Conservation (phyloP, 257 asterid genomes). For the Capsicum pubescens region DNA sequence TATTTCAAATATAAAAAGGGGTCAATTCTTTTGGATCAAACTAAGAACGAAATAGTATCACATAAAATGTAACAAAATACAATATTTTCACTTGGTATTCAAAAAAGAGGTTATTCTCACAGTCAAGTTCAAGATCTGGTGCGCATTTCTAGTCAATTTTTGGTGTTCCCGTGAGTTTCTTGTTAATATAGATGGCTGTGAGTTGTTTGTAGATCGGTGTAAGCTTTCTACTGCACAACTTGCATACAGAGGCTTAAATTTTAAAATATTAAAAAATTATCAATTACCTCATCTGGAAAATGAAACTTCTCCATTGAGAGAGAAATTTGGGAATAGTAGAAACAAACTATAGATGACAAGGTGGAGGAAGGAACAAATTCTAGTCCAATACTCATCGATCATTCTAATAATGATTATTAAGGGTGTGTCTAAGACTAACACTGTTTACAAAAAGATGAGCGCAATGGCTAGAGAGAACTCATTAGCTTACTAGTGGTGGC, state of each 20-base stretch:
- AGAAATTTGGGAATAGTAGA: background rate
- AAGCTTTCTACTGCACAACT: background rate
- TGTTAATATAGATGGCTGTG: background rate
- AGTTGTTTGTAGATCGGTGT: background rate
- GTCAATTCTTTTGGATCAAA: no score
- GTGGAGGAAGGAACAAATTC: background rate
- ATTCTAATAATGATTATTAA: background rate
- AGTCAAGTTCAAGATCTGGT: no score
- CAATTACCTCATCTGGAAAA: background rate
- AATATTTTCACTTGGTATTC: no score
- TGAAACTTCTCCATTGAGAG: background rate
- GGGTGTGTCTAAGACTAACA: background rate
- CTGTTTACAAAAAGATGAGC: background rate
- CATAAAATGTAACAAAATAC: no score
- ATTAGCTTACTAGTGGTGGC: no score
- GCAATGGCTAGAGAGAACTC: background rate
- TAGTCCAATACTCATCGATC: no score
- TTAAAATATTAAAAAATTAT: no score
- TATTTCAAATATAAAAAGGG: no score
- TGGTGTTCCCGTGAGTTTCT: no score
- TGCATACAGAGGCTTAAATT: background rate
- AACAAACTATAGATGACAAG: background rate
- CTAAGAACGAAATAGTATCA: no score
- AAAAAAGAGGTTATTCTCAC: no score
- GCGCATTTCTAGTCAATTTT: no score